A percentile compares a stretch with the other conserved stretches of the same genome.
phyloP scores from a whole-genome alignment of 148 eudicot genomes.

The Camellia japonica region DNA sequence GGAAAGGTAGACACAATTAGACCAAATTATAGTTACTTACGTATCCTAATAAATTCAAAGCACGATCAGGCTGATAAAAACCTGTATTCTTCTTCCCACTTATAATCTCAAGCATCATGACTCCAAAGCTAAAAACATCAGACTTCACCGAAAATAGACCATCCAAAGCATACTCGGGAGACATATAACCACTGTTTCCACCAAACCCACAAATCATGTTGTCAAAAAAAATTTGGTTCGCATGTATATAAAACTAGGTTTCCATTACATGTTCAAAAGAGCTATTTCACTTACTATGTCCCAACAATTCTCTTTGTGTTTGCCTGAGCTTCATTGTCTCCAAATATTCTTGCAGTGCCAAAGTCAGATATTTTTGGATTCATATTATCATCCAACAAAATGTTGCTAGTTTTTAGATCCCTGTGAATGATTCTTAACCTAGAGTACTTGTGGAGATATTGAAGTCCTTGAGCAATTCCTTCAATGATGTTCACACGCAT shows the following conservation, averaged over 20 bases:
- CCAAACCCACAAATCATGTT: not conserved
- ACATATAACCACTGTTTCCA: constrained; percentile 9
- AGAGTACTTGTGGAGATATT: too few species aligned
- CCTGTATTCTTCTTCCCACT: not conserved
- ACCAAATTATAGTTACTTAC: too few species aligned
- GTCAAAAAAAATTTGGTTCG: not conserved
- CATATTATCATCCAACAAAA: constrained; percentile 18
- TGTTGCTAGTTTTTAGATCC: not conserved
- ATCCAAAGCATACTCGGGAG: constrained; percentile 6
- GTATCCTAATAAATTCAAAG: too few species aligned
- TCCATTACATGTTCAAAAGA: not conserved
- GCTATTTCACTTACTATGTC: not conserved
- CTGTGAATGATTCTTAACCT: too few species aligned
- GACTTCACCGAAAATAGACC: constrained; percentile 10
- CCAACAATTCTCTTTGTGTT: not conserved
- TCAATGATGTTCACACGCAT: too few species aligned
- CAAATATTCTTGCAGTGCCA: not conserved
- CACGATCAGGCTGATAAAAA: too few species aligned
- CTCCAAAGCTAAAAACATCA: not conserved
- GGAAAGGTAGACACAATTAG: too few species aligned
- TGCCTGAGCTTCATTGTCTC: not conserved
- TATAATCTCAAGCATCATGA: constrained; percentile 5
- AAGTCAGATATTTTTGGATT: not conserved
- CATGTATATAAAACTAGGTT: not conserved
- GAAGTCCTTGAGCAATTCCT: too few species aligned